These are phyloP conservation scores for Pichia sp. DNA, from an alignment of 1,139 yeast species.

Conservation along the genomic window DNA sequence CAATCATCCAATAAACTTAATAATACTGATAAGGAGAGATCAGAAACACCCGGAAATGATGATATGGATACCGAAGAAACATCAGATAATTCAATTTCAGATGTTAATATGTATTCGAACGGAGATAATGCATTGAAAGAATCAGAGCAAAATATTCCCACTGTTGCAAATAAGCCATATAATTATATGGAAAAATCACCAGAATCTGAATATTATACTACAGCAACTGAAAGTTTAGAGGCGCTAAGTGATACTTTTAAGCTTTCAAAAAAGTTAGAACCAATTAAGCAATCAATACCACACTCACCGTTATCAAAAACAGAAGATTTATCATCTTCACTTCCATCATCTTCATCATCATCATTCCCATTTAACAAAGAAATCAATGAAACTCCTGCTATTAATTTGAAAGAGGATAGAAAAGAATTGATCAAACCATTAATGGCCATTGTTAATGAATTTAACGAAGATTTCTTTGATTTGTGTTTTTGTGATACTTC, in stretches of 20 bases:
- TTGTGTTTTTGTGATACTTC: conserved; percentile 45
- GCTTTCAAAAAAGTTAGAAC: background rate
- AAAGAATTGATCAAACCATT: conserved; percentile 3
- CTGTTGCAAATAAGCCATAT: background rate
- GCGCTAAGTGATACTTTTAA: background rate
- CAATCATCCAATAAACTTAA: no score
- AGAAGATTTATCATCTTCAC: background rate
- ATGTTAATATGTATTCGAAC: no score
- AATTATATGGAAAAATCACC: conserved; percentile 7
- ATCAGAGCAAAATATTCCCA: background rate
- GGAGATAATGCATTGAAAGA: background rate
- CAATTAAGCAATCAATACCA: background rate
- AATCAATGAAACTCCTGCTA: no score
- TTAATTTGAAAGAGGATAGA: no score
- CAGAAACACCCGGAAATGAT: background rate
- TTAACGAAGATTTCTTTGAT: conserved; percentile 47
- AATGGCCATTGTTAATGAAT: conserved; percentile 58
- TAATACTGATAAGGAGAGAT: background rate
- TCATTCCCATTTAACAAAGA: conserved; percentile 1
- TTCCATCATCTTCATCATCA: conserved; percentile 4
- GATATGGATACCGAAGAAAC: no score
- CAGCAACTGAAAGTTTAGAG: conserved; percentile 2
- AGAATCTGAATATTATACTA: conserved; percentile 14
- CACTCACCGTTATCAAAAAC: background rate
- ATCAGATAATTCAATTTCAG: no score